A percentile compares a stretch with the other conserved stretches of the same genome.
These are phyloP conservation scores for Rhynchospora pubera DNA, from an alignment of 176 grass and related monocot species.

Conservation along the genomic window DNA sequence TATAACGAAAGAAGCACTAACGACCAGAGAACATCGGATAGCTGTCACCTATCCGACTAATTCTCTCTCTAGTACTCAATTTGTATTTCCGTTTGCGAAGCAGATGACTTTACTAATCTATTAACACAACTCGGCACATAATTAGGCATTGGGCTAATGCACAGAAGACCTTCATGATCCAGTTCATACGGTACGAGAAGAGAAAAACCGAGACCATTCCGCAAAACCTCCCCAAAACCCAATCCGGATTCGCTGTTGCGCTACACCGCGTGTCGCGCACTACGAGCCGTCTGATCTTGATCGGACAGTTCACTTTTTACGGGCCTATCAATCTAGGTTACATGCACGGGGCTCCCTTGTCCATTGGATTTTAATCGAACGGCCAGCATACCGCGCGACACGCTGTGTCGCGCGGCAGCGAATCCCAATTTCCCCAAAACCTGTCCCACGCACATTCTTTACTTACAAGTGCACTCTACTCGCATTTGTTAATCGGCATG, in stretches of 20 bases:
- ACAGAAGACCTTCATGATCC: background rate
- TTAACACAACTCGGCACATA: background rate
- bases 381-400: too few species aligned
- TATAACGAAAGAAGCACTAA: background rate
- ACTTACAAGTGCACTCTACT: conserved; percentile 18
- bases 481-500: background rate
- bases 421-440: too few species aligned
- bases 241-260: too few species aligned
- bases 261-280: too few species aligned
- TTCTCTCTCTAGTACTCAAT: background rate
- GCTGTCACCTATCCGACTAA: background rate
- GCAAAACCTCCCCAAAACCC: background rate
- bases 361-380: too few species aligned
- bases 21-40: background rate
- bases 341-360: too few species aligned
- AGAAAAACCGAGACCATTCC: background rate
- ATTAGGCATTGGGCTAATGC: background rate
- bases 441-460: conserved; percentile 15
- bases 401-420: too few species aligned
- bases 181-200: background rate
- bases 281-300: too few species aligned
- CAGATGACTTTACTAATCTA: background rate
- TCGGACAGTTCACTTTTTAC: too few species aligned
- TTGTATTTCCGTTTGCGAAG: background rate
- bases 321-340: too few species aligned